Conservation (phyloP, 129 eudicot species). For the Escallonia herrerae region DNA sequence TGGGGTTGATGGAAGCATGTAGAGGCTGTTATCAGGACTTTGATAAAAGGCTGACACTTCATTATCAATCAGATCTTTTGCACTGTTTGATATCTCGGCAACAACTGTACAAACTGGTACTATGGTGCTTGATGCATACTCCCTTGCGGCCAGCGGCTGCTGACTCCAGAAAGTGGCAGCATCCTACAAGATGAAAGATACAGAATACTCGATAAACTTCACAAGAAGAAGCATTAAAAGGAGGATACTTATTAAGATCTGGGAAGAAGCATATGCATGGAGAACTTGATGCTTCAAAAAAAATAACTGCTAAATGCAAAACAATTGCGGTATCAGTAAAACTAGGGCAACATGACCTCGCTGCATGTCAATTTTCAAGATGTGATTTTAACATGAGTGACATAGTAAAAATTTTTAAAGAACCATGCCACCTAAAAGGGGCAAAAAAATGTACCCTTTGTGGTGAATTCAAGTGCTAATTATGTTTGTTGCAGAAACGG, state of each 20-base stretch:
- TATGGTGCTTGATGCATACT: constrained; percentile 82
- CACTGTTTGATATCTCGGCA: constrained; percentile 40
- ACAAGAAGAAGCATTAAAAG: neutral
- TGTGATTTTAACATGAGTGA: neutral
- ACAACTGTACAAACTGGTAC: constrained; percentile 68
- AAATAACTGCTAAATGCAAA: neutral
- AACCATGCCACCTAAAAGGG: neutral
- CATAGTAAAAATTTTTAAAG: too few relatives aligned
- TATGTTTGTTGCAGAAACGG: neutral
- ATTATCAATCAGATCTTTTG: constrained; percentile 68
- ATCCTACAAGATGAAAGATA: constrained; percentile 40
- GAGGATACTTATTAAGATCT: neutral
- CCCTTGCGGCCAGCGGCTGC: constrained; percentile 77
- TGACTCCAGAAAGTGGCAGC: constrained; percentile 87
- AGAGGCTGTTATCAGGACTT: constrained; percentile 78
- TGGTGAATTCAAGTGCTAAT: neutral
- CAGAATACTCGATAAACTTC: neutral
- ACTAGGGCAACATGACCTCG: neutral
- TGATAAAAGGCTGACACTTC: constrained; percentile 70
- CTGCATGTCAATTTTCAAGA: neutral
- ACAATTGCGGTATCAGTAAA: neutral
- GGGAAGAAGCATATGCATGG: neutral
- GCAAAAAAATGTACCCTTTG: neutral
- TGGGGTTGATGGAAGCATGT: constrained; percentile 93
- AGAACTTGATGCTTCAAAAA: neutral